Percentiles rank a stretch among this genome's conserved stretches.
Evolutionary conservation across 2,329 filamentous ascomycete species (phyloP).

Genomic region (Colletotrichum tamarilloi): DNA sequence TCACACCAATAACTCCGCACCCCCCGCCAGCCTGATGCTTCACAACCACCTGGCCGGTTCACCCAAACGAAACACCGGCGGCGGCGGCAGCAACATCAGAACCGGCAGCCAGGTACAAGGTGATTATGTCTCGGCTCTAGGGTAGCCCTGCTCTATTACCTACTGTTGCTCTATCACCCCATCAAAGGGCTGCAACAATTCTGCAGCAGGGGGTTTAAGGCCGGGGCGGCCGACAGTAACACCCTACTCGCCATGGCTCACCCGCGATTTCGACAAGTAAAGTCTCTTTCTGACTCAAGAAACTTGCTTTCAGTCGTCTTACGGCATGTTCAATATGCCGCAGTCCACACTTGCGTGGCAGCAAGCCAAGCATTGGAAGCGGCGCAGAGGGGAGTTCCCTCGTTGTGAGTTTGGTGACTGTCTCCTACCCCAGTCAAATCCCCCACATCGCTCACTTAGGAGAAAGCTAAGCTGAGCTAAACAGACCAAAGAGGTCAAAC

Average conservation of each 20-base stretch:
- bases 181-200: neutral
- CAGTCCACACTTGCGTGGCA: constrained; percentile 1
- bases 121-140: constrained; percentile 24
- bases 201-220: constrained; percentile 27
- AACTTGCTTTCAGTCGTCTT: constrained; percentile 22
- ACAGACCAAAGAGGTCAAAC: neutral
- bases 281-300: neutral
- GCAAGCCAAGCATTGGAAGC: neutral
- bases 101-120: constrained; percentile 16
- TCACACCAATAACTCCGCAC: constrained; percentile 5
- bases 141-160: neutral
- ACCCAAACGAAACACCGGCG: neutral
- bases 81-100: neutral
- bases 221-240: constrained; percentile 26
- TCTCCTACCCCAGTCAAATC: neutral
- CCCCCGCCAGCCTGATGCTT: neutral
- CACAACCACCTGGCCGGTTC: neutral
- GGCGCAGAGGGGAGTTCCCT: constrained; percentile 26
- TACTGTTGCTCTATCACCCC: neutral
- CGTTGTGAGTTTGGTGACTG: neutral
- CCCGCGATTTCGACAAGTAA: neutral
- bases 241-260: neutral
- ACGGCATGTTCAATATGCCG: constrained; percentile 7
- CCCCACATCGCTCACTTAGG: constrained; percentile 8
- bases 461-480: neutral